Conservation (phyloP, 257 asterid genomes). For the Gentiana straminea region DNA sequence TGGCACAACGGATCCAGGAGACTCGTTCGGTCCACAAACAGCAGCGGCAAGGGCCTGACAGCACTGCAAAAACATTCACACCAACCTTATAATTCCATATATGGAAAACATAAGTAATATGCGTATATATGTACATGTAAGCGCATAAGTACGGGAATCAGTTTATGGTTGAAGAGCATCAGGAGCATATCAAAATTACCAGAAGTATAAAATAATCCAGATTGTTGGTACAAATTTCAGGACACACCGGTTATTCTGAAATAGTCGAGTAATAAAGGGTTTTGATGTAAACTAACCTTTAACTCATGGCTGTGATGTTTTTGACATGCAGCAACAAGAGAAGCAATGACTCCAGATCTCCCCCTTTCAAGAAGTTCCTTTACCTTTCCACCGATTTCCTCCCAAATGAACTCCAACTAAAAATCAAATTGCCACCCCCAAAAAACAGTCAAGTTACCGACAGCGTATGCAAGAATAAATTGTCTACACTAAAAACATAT, state of each 20-base stretch:
- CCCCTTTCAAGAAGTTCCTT: constrained; percentile 70
- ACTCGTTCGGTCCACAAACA: constrained; percentile 40
- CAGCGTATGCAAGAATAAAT: too few relatives aligned
- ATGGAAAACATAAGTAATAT: too few relatives aligned
- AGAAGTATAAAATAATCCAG: too few relatives aligned
- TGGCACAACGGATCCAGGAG: constrained; percentile 50
- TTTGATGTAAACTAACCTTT: constrained; percentile 29
- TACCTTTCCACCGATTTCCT: constrained; percentile 65
- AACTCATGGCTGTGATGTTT: constrained; percentile 56
- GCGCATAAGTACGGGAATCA: too few relatives aligned
- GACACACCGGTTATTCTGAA: too few relatives aligned
- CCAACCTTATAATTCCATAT: too few relatives aligned
- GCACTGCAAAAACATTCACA: constrained; percentile 39
- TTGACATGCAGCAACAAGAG: constrained; percentile 73
- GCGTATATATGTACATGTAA: too few relatives aligned
- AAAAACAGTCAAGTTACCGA: neutral
- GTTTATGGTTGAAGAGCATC: too few relatives aligned
- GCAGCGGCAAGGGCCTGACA: constrained; percentile 84
- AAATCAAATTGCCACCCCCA: constrained; percentile 5
- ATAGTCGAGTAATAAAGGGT: neutral
- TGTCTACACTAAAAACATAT: too few relatives aligned
- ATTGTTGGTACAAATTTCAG: too few relatives aligned
- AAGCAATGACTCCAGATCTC: constrained; percentile 84
- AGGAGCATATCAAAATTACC: too few relatives aligned
- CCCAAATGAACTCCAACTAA: constrained; percentile 67